Conservation (phyloP, 768 basidiomycete species). For the Naganishia onofrii region DNA sequence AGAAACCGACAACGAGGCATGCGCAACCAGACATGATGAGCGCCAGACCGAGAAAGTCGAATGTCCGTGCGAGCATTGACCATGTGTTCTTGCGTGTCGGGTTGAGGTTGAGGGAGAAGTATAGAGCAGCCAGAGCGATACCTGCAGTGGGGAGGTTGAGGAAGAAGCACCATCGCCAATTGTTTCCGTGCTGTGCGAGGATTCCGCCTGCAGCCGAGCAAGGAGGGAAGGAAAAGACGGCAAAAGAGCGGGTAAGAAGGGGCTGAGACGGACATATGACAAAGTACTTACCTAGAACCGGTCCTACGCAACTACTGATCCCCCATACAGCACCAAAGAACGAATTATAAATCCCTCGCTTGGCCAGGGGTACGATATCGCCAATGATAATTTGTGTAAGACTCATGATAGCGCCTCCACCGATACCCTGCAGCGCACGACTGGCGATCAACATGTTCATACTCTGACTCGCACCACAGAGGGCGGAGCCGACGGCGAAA, state of each 20-base stretch:
- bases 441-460: constrained; percentile 38
- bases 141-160: constrained; percentile 52
- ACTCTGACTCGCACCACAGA: constrained; percentile 41
- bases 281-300: constrained; percentile 68
- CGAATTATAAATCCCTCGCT: constrained; percentile 73
- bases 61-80: constrained; percentile 42
- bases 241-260: neutral
- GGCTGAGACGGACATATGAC: constrained; percentile 33
- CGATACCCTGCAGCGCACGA: constrained; percentile 44
- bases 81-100: constrained; percentile 38
- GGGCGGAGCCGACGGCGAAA: constrained; percentile 39
- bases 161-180: constrained; percentile 45
- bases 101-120: constrained; percentile 52
- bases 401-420: constrained; percentile 45
- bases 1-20: constrained; percentile 52
- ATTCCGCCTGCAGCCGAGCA: constrained; percentile 13
- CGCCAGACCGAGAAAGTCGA: constrained; percentile 54
- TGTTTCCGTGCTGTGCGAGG: constrained; percentile 1
- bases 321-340: constrained; percentile 72
- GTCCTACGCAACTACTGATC: constrained; percentile 67
- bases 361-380: constrained; percentile 76
- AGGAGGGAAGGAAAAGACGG: neutral
- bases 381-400: constrained; percentile 37
- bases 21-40: constrained; percentile 49
- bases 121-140: constrained; percentile 47